A percentile compares a stretch with the other conserved stretches of the same genome.
Conservation (phyloP, 1,284 basidiomycete species). For the Abortiporus biennis region DNA sequence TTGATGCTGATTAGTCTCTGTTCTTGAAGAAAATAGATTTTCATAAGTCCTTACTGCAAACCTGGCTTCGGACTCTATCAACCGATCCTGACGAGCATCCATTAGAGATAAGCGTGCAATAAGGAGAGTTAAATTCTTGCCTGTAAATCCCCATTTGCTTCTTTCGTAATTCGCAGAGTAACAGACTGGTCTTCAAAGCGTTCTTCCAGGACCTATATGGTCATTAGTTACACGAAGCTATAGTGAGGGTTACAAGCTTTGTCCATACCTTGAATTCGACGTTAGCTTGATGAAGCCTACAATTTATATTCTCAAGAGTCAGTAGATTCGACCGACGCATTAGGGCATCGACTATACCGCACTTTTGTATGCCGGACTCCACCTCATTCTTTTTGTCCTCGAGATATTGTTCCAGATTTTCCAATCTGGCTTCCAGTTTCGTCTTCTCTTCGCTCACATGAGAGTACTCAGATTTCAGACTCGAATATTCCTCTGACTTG, state of each 20-base stretch:
- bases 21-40: too few species aligned
- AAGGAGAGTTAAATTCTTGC: slow-evolving; percentile 22
- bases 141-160: slow-evolving; percentile 48
- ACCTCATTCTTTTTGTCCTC: slow-evolving; percentile 11
- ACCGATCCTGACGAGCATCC: slow-evolving; percentile 32
- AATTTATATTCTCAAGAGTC: not conserved
- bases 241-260: not conserved
- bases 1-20: too few species aligned
- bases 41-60: slow-evolving; percentile 18
- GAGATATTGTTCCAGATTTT: too few species aligned
- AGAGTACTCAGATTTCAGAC: too few species aligned
- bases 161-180: slow-evolving; percentile 44
- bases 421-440: too few species aligned
- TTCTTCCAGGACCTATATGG: slow-evolving; percentile 45
- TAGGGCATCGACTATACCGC: slow-evolving; percentile 5
- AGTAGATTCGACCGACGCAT: not conserved
- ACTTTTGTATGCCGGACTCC: slow-evolving; percentile 17
- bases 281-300: slow-evolving; percentile 20
- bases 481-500: too few species aligned
- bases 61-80: slow-evolving; percentile 22
- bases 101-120: not conserved
- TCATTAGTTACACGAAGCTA: slow-evolving; percentile 21
- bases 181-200: slow-evolving; percentile 53
- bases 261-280: slow-evolving; percentile 22
- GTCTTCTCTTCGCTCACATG: not conserved